Evolutionary conservation across 73 alveolate genomes (phyloP).

Genomic region (Paramecium sonneborni): DNA sequence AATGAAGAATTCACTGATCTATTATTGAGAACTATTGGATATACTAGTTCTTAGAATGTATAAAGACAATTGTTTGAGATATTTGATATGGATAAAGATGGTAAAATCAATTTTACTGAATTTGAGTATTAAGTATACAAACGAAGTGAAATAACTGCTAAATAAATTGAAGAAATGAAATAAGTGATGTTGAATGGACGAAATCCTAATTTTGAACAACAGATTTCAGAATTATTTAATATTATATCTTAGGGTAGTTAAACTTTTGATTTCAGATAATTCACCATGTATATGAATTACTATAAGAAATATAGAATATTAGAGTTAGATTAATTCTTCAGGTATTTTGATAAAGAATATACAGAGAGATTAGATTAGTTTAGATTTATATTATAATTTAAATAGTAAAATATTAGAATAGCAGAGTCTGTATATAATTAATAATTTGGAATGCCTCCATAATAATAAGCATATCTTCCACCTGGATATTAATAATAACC

Average conservation of each 20-base stretch:
- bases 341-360: conserved; percentile 1
- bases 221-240: conserved; percentile 6
- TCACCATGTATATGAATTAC: neutral
- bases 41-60: neutral
- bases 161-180: conserved; percentile 28
- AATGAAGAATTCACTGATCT: conserved; percentile 3
- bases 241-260: neutral
- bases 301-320: neutral
- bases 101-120: conserved; percentile 36
- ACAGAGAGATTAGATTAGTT: neutral
- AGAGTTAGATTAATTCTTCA: conserved; percentile 38
- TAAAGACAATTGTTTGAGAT: neutral
- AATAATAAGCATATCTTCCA: neutral
- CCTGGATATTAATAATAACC: neutral
- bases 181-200: neutral
- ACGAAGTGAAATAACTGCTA: neutral
- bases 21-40: neutral
- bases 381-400: neutral
- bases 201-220: neutral
- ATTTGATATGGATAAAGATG: conserved; percentile 53
- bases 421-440: neutral
- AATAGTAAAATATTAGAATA: neutral
- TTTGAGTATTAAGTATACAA: conserved; percentile 42
- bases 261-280: neutral
- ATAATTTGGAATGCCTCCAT: neutral